Evolutionary conservation across 805 yeast genomes (phyloP), one percentile per base, ranked within the genome.

Genomic region (Starmerella bombicola): DNA sequence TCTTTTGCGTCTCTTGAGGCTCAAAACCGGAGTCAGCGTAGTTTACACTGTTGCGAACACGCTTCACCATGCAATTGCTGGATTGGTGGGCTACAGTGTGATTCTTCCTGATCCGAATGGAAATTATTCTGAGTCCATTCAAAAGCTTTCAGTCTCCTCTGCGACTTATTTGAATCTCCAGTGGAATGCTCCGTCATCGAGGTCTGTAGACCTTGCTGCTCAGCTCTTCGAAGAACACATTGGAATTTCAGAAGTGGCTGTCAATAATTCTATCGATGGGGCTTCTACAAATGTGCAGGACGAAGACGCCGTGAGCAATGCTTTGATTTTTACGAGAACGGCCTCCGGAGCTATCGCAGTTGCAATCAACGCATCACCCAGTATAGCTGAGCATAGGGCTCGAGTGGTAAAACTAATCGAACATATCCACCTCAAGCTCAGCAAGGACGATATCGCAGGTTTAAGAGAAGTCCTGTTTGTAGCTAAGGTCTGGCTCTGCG

Each of bases 401-500:
- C 16, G 29, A 17, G 21, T 41, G 15, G 37, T 38, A 2, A n/a
- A 22, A 2, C 13, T 41, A 16, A 13, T 49, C 4, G 10, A 81
- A 53, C 63, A 64, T 4, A 56, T 81, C 4, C 70, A 67, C 40
- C 52, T 59, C 7, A 70, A 68, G 47, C 58, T 84, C 42, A 51
- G 60, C 5, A 75, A 71, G 30, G 84, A 81, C 45, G 78, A 82
- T 45, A 71, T 80, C 6, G 70, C 72, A 10, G 55, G 80, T 5
- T 70, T 77, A 55, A 74, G 74, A 46, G 71, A 74, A 34, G 66
- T 78, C 25, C 60, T 84, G 24, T 72, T 74, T 52, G 76, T 78
- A 3, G 55, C 79, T 33, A 74, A 78, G 46, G 73, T 78, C 5
- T 91, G 93, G 83, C 77, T 79, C 50, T 67, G 79, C 20, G 91